Base-by-base conservation (phyloP, 495 filamentous ascomycete species). In the Usnea hakonensis region DNA sequence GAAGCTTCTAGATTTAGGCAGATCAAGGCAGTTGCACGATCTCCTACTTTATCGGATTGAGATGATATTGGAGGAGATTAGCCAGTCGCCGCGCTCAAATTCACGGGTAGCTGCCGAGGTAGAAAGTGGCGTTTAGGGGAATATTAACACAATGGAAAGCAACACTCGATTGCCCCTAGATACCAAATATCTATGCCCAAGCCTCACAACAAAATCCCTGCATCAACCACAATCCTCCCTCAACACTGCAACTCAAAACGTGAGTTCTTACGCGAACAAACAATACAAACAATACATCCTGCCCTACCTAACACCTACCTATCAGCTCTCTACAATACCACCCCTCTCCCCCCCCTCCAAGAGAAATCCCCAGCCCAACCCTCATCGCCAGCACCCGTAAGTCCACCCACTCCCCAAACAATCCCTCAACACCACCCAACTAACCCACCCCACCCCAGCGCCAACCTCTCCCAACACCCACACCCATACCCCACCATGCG, bases 41-140 rank as follows among this genome's bases (percentile, higher is more conserved):
- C 55, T 62, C 21, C 36, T 62, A 35, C 53, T 56, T 23, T 17
- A 57, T 33, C 52, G 53, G 21, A 62, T 62, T 21, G 35, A 50
- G 8, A 30, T 19, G 3, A 35, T 50, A 14, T 8, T 62, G 16
- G 35, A 48, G 13, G 41, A 48, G 16, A 33, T 28, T 6, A 11
- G 37, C 28, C 52, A 58, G 30, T 35, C 16, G 48, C 16, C 32
- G 19, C 30, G 38, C 1, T 10, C 17, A 43, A 43, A n/a, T 48
- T 16, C 5, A 61, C 2, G 1, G 11, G 30, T 23, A 32, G 37
- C 28, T 37, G 10, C 13, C 11, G n/a, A 44, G 43, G 60, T 16
- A 23, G 32, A 62, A n/a, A 23, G 17, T 36, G 32, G 52, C 43
- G 46, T 7, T 19, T 40, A 2, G 3, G 41, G 16, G 3, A 48